These are phyloP conservation scores for Artomyces pyxidatus DNA, from an alignment of 768 basidiomycete genomes.

Conservation along the genomic window DNA sequence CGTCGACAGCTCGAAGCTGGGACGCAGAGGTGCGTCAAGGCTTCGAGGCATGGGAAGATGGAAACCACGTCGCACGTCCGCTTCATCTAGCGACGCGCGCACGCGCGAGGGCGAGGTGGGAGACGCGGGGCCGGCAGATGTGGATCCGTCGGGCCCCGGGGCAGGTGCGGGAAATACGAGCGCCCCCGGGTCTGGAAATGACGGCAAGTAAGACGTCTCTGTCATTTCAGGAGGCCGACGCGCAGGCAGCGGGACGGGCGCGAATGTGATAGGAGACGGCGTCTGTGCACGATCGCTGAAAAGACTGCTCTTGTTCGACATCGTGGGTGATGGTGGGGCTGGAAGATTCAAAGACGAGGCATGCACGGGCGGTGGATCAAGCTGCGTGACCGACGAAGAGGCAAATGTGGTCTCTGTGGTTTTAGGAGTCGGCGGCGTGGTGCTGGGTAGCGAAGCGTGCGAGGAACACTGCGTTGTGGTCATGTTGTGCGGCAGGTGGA, in stretches of 20 bases:
- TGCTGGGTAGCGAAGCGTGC: background rate
- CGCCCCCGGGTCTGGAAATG: conserved; percentile 2
- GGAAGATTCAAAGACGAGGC: background rate
- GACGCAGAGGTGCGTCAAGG: conserved; percentile 1
- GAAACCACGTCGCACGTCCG: conserved; percentile 4
- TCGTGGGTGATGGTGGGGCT: background rate
- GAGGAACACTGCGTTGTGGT: conserved; percentile 4
- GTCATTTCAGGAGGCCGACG: background rate
- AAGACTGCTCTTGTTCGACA: background rate
- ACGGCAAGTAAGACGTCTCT: background rate
- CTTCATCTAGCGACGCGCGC: conserved; percentile 1
- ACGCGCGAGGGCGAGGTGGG: conserved; percentile 7
- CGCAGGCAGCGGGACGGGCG: background rate
- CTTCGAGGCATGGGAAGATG: conserved; percentile 8
- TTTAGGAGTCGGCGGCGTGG: background rate
- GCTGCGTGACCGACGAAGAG: background rate
- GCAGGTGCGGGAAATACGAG: background rate
- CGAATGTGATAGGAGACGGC: conserved; percentile 13
- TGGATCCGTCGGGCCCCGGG: background rate
- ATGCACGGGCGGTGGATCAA: background rate
- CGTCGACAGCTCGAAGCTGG: conserved; percentile 7
- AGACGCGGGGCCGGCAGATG: too few relatives aligned
- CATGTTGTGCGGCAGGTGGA: background rate
- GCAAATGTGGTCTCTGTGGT: background rate
- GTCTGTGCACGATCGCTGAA: conserved; percentile 2